Base-by-base conservation (phyloP, 2,329 filamentous ascomycete species). In the Albifimbria verrucaria region DNA sequence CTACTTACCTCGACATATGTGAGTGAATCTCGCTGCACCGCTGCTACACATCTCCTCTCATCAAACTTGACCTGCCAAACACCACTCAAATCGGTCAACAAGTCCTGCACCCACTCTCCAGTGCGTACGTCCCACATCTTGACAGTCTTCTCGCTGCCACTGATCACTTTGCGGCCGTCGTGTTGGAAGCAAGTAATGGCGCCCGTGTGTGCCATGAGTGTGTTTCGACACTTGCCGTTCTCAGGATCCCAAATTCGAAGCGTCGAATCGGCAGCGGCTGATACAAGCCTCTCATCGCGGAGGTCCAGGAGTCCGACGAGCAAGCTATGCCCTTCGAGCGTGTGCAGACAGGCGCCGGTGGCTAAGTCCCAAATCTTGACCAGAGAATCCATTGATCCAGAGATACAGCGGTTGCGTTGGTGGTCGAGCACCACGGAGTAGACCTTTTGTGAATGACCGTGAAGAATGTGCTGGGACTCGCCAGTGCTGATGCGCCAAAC, bases 1-100 rank as follows among this genome's bases (percentile, higher is more conserved):
- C n/a, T n/a, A 72, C 85, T 76, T 70, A 96, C 94, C 84, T 99
- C 94, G 54, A 99, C 92, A 70, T 96, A 99, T 20, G 94, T 99
- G 63, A 96, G 74, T 63, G 86, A 87, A 59, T 96, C 91, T 52
- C 94, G 84, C 77, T 99, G 94, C 52, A 99, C 94, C 44, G 94
- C 94, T 55, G 94, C 94, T 53, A 99, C 94, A 69, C 94, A 99
- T 68, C 93, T 83, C 60, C 94, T 82, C 67, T 95, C 91, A 65
- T 99, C 92, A 73, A 99, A 99, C 65, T 94, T 94, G 64, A 99
- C 94, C 75, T 99, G 94, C 94, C 94, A 99, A 7, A 99, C 94
- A n/a, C 93, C 92, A 60, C 88, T 93, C 32, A 99, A 79, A 65
- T 97, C 92, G 15, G 91, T 96, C 64, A 99, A 78, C 42, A 99